Base-by-base conservation (phyloP, 108 stramenopile species). In the Fragilariopsis cylindrus region DNA sequence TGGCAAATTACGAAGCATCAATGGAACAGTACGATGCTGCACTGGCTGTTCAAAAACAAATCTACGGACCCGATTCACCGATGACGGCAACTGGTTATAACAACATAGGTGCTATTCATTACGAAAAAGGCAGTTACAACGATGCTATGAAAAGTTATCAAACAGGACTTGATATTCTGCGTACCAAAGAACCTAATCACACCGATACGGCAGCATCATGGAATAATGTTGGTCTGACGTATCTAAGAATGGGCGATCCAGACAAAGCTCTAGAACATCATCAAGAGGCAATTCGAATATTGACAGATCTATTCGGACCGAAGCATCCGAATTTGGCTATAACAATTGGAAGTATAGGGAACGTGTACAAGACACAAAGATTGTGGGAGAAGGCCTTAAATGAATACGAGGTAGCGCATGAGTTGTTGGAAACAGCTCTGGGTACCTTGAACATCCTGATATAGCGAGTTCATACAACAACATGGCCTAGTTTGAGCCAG, bases 31-130 rank as follows among this genome's bases (percentile, higher is more conserved):
- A 57, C 65, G 53, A 83, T 30, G 65, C 69, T 19, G 78, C 82
- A 5, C 52, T 83, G 8, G 45, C 46, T 6, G 53, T 83, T 18
- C 74, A 73, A 30, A n/a, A 68, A 62, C 5, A 66, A n/a, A 12
- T 69, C 0, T 69, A 64, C 43, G 82, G 82, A 16, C 13, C 42
- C 18, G 46, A 63, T 13, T 50, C 71, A 39, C 81, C 76, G 7
- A 70, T 70, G 21, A 64, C 69, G 19, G 81, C 87, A 8, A 67
- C 85, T 0, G 79, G 82, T n/a, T 65, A 86, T 73, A 86, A 86
- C 71, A 86, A 84, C 69, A 69, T 84, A 30, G 88, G 88, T 42
- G 64, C 84, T 4, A 57, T 86, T 48, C 65, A 84, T 49, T 88
- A 84, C 63, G 74, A 86, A 77, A 76, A 69, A 48, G 74, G 74